phyloP scores from a whole-genome alignment of 169 alveolate genomes.

The Eimeria mitis region DNA sequence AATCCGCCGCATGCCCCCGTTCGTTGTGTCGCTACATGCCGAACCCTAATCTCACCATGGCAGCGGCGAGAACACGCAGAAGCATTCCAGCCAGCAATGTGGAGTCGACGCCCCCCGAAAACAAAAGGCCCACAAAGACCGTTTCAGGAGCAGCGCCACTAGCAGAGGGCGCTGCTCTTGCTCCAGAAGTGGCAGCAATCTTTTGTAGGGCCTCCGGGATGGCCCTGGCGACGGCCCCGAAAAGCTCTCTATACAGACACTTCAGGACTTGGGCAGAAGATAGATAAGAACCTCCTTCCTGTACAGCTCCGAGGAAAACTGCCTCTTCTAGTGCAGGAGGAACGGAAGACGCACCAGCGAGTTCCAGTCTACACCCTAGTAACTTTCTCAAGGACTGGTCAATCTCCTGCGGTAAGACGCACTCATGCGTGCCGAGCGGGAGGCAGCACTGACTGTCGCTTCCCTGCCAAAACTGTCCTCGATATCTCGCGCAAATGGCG shows the following conservation, averaged over 20 bases:
- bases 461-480: constrained; percentile 19
- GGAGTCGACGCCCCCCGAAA: constrained; percentile 83
- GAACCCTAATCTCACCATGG: constrained; percentile 16
- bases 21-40: neutral
- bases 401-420: neutral
- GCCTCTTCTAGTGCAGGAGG: neutral
- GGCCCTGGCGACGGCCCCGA: constrained; percentile 30
- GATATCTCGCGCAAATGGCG: neutral
- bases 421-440: neutral
- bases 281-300: neutral
- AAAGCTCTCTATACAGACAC: constrained; percentile 8
- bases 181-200: neutral
- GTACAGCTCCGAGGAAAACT: neutral
- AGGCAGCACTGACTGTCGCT: neutral
- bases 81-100: constrained; percentile 77
- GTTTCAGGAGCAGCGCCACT: constrained; percentile 1
- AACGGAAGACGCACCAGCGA: neutral
- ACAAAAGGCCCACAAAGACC: constrained; percentile 64
- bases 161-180: constrained; percentile 5
- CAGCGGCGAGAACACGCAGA: constrained; percentile 60
- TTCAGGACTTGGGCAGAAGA: constrained; percentile 3
- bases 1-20: neutral
- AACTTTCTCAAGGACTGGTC: neutral
- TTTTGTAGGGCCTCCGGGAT: constrained; percentile 38
- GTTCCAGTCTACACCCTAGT: neutral